Evolutionary conservation across 164 flowering plant genomes (phyloP).

Genomic region (Magnolia officinalis): DNA sequence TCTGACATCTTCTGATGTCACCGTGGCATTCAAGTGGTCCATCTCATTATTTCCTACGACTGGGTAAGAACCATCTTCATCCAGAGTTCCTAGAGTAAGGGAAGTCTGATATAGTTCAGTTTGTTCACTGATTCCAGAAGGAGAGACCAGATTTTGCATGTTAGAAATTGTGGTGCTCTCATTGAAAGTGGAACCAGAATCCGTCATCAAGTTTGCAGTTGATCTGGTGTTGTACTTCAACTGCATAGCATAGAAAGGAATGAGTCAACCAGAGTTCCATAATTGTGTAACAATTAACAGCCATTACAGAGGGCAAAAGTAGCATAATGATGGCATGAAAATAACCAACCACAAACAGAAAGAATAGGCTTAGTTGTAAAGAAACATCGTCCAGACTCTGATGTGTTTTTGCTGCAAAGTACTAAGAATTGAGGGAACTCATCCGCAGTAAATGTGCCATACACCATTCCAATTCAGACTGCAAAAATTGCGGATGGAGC

Average conservation of each 20-base stretch:
- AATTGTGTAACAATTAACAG: neutral
- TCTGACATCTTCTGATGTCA: slow-evolving; percentile 22
- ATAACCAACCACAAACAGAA: no score
- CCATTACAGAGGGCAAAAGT: neutral
- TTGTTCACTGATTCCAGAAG: slow-evolving; percentile 29
- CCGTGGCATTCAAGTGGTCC: slow-evolving; percentile 16
- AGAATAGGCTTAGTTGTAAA: no score
- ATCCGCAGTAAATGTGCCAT: no score
- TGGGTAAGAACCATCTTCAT: slow-evolving; percentile 49
- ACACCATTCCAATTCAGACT: no score
- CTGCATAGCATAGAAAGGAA: slow-evolving; percentile 34
- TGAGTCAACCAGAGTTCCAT: neutral
- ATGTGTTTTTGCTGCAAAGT: no score
- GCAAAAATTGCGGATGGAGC: no score
- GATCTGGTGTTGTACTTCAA: slow-evolving; percentile 46
- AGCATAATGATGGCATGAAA: neutral
- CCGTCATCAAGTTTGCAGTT: slow-evolving; percentile 35
- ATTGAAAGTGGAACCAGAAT: slow-evolving; percentile 34
- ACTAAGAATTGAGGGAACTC: no score
- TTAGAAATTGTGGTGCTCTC: slow-evolving; percentile 36
- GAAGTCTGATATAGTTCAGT: slow-evolving; percentile 34
- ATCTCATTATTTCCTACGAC: slow-evolving; percentile 26
- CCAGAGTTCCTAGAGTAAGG: slow-evolving; percentile 57
- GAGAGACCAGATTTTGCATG: slow-evolving; percentile 34
- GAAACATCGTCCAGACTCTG: no score